Conservation (phyloP, 2,329 filamentous ascomycete species). For the Cercospora janseana region DNA sequence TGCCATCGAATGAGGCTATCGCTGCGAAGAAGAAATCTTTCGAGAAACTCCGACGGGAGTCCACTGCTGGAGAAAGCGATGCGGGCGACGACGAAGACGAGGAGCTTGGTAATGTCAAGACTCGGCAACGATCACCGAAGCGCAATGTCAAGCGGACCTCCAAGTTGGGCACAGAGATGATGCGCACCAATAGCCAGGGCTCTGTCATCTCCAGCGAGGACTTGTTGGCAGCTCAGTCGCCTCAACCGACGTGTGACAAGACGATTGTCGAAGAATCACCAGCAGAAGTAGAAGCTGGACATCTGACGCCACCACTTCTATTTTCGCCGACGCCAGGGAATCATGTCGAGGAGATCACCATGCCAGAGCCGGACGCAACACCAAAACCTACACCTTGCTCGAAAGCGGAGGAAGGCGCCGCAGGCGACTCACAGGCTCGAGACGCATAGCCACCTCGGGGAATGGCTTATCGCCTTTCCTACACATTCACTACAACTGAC, state of each 20-base stretch:
- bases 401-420: conserved; percentile 43
- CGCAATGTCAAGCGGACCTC: conserved; percentile 55
- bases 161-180: conserved; percentile 94
- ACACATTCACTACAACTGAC: conserved; percentile 10
- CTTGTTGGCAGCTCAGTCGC: conserved; percentile 29
- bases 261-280: conserved; percentile 44
- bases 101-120: conserved; percentile 65
- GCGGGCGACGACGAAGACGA: conserved; percentile 72
- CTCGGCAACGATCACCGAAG: conserved; percentile 61
- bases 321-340: conserved; percentile 49
- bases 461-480: not conserved
- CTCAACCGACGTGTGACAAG: conserved; percentile 14
- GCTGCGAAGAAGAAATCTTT: conserved; percentile 71
- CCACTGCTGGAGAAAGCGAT: conserved; percentile 77
- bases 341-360: conserved; percentile 41
- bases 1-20: conserved; percentile 70
- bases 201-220: conserved; percentile 60
- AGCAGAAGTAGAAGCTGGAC: conserved; percentile 35
- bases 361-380: conserved; percentile 40
- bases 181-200: conserved; percentile 92
- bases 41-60: conserved; percentile 70
- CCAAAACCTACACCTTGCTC: conserved; percentile 37
- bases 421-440: conserved; percentile 37
- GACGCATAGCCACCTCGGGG: conserved; percentile 21
- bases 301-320: conserved; percentile 53